These are phyloP conservation scores for Stagonosporopsis chrysanthemi DNA, from an alignment of 2,329 filamentous ascomycete genomes.

Conservation along the genomic window DNA sequence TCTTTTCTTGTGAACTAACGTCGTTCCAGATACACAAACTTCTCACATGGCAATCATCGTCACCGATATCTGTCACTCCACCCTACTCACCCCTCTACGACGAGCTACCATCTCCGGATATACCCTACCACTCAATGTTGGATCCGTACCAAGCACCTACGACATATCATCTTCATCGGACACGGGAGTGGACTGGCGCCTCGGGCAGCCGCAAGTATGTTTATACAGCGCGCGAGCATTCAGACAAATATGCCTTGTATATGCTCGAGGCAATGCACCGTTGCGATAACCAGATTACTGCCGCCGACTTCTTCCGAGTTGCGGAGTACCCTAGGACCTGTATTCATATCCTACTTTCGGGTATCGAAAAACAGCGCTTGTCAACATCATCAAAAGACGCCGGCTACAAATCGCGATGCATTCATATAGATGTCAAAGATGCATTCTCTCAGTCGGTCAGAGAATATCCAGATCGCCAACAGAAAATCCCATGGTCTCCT, in stretches of 20 bases:
- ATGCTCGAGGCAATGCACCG: slow-evolving; percentile 46
- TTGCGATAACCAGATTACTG: slow-evolving; percentile 43
- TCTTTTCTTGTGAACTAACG: slow-evolving; percentile 12
- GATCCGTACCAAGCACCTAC: slow-evolving; percentile 42
- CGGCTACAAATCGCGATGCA: slow-evolving; percentile 48
- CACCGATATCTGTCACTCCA: slow-evolving; percentile 43
- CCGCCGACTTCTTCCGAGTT: slow-evolving; percentile 47
- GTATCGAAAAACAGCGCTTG: slow-evolving; percentile 44
- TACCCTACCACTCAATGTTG: slow-evolving; percentile 46
- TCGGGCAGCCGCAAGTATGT: slow-evolving; percentile 47
- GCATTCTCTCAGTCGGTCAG: slow-evolving; percentile 45
- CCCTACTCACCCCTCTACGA: slow-evolving; percentile 33
- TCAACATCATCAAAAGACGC: slow-evolving; percentile 36
- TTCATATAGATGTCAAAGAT: slow-evolving; percentile 37
- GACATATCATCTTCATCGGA: slow-evolving; percentile 49
- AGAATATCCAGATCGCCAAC: slow-evolving; percentile 47
- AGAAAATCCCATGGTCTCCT: slow-evolving; percentile 50
- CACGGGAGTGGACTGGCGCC: slow-evolving; percentile 46
- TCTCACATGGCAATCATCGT: slow-evolving; percentile 47
- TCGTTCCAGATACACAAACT: slow-evolving; percentile 43
- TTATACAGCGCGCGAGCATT: slow-evolving; percentile 47
- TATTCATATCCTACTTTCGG: slow-evolving; percentile 45
- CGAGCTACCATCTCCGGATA: slow-evolving; percentile 43
- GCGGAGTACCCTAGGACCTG: slow-evolving; percentile 45
- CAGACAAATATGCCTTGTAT: slow-evolving; percentile 47